Conservation (phyloP, 495 filamentous ascomycete genomes). For the Penicillium canescens region DNA sequence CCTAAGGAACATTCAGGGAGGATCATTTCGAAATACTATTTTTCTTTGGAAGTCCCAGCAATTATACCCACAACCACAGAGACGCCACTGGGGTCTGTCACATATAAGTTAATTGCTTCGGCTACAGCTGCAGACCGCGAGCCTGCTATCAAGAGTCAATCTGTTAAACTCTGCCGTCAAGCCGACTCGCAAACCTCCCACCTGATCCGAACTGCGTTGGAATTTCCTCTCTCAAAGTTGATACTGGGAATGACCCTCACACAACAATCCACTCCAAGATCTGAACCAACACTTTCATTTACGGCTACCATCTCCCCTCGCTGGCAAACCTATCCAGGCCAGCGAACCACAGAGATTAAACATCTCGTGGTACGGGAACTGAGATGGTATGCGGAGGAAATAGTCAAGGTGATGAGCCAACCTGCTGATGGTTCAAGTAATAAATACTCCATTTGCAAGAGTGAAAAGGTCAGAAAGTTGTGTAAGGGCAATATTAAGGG, state of each 20-base stretch:
- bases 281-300: not conserved
- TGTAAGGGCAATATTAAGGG: not conserved
- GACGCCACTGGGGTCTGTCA: not conserved
- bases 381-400: not conserved
- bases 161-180: not conserved
- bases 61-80: not conserved
- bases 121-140: not conserved
- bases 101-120: not conserved
- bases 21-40: not conserved
- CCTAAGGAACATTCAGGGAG: too few species aligned
- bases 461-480: not conserved
- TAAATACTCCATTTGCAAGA: not conserved
- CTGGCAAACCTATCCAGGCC: not conserved
- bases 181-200: not conserved
- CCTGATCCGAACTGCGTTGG: not conserved
- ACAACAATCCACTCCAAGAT: not conserved
- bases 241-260: not conserved
- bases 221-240: not conserved
- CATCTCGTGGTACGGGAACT: slow-evolving; percentile 1
- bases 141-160: not conserved
- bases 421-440: not conserved
- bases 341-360: not conserved
- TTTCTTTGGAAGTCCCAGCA: not conserved
- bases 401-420: slow-evolving; percentile 1
- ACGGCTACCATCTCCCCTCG: not conserved